Percentiles rank a stretch among this genome's conserved stretches.
Evolutionary conservation across 768 basidiomycete genomes (phyloP).

Genomic region (Boletus rubroflammeus): DNA sequence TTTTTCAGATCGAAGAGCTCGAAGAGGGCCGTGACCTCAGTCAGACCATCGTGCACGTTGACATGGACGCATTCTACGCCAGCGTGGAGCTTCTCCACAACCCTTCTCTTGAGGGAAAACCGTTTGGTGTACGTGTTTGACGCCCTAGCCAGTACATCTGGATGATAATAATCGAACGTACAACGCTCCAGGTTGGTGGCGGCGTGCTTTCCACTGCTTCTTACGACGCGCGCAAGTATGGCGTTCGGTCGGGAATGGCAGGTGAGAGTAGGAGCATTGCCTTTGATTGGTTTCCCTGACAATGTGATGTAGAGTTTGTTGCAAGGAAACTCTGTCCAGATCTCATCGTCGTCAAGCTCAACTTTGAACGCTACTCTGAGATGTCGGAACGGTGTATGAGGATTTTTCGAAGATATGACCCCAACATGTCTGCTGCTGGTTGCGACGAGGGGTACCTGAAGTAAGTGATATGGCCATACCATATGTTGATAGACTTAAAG

Average conservation of each 20-base stretch:
- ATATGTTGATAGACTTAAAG: constrained; percentile 5
- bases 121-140: constrained; percentile 59
- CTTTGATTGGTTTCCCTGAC: not conserved
- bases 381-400: constrained; percentile 70
- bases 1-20: constrained; percentile 54
- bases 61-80: constrained; percentile 94
- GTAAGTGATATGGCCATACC: constrained; percentile 39
- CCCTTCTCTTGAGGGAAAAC: constrained; percentile 61
- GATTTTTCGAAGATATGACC: constrained; percentile 69
- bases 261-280: constrained; percentile 39
- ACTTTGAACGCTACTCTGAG: constrained; percentile 61
- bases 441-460: constrained; percentile 93
- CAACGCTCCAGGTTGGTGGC: constrained; percentile 56
- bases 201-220: constrained; percentile 88
- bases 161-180: constrained; percentile 1
- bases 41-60: constrained; percentile 88
- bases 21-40: constrained; percentile 75
- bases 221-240: constrained; percentile 88
- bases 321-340: constrained; percentile 93
- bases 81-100: constrained; percentile 71
- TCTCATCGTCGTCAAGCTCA: constrained; percentile 62
- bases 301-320: constrained; percentile 61
- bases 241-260: constrained; percentile 95
- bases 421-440: constrained; percentile 69
- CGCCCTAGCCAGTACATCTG: too few relatives aligned